These are phyloP conservation scores for Bromus sterilis DNA, from an alignment of 176 grass and related monocot species.

Conservation along the genomic window DNA sequence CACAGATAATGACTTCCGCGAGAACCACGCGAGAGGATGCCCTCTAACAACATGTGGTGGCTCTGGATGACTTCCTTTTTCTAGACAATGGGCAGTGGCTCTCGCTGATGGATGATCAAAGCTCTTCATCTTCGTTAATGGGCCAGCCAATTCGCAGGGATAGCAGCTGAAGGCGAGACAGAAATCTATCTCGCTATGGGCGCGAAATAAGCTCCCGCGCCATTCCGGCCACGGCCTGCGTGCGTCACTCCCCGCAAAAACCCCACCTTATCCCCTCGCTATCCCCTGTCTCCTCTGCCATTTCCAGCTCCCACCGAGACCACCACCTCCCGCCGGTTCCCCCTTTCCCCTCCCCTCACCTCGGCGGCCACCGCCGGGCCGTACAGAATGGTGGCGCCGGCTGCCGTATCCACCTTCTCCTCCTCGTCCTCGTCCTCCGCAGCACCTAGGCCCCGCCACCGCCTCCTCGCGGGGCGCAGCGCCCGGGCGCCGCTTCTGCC, in stretches of 20 bases:
- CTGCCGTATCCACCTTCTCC: not conserved
- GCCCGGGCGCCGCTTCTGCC: not conserved
- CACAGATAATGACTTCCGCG: no score
- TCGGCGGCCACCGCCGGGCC: constrained; percentile 12
- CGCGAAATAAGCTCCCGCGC: no score
- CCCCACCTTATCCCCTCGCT: constrained; percentile 43
- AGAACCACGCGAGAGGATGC: no score
- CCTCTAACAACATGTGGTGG: no score
- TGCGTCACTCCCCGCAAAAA: not conserved
- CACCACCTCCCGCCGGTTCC: not conserved
- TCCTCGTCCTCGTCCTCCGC: not conserved
- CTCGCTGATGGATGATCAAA: no score
- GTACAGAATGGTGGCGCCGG: constrained; percentile 22
- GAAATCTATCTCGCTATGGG: no score
- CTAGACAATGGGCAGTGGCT: no score
- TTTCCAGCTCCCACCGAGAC: constrained; percentile 8
- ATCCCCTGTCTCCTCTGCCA: constrained; percentile 15
- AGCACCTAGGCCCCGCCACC: not conserved
- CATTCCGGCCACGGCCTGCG: no score
- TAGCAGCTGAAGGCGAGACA: no score
- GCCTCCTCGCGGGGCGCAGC: not conserved
- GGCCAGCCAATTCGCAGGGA: no score
- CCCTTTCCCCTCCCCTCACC: not conserved
- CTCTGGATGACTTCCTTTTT: no score
- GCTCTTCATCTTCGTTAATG: no score